phyloP scores from a whole-genome alignment of 495 filamentous ascomycete genomes.

The Xylaria cubensis region DNA sequence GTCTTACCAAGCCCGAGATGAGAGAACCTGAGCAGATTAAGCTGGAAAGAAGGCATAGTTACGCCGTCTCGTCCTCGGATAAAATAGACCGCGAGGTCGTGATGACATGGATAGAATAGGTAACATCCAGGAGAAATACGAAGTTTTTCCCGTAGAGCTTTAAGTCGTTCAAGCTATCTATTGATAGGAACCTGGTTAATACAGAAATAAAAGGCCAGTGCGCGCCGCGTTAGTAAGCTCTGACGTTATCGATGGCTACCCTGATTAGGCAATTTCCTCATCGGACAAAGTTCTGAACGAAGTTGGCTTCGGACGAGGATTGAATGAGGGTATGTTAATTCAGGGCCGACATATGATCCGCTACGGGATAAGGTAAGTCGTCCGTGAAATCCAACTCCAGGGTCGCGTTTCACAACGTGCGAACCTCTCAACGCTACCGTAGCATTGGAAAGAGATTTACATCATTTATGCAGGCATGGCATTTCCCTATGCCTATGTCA shows the following conservation, averaged over 20 bases:
- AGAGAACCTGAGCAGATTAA: not conserved
- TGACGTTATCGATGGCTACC: constrained; percentile 11
- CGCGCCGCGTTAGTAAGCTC: constrained; percentile 6
- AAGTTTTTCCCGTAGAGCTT: not conserved
- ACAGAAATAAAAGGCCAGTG: not conserved
- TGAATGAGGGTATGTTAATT: not conserved
- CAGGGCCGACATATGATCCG: not conserved
- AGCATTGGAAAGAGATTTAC: constrained; percentile 12
- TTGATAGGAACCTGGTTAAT: not conserved
- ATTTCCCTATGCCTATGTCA: not conserved
- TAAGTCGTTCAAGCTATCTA: not conserved
- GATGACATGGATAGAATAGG: constrained; percentile 1
- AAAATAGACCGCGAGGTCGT: not conserved
- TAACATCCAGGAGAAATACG: not conserved
- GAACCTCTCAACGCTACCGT: not conserved
- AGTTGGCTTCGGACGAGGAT: not conserved
- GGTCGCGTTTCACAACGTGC: not conserved
- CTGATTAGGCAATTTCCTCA: constrained; percentile 10
- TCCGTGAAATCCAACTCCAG: not conserved
- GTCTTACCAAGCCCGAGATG: not conserved
- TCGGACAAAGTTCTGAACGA: not conserved
- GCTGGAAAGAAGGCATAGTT: not conserved
- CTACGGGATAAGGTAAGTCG: not conserved
- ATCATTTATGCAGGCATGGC: not conserved
- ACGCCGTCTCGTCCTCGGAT: not conserved